These are phyloP conservation scores for Daedaleopsis sinensis DNA, from an alignment of 768 basidiomycete genomes.

Conservation along the genomic window DNA sequence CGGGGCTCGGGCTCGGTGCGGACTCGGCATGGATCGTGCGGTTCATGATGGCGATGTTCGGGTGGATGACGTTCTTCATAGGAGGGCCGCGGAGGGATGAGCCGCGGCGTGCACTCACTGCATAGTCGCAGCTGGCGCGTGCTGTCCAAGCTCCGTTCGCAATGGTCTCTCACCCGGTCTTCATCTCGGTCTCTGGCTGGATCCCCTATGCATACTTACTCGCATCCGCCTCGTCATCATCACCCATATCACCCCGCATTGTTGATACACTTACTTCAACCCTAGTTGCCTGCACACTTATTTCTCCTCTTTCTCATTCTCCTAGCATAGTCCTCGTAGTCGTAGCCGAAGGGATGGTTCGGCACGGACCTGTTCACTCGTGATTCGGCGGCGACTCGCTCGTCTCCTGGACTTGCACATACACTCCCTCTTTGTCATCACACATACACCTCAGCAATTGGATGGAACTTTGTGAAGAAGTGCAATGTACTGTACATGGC, in stretches of 20 bases:
- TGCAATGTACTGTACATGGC: not conserved
- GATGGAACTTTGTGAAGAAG: not conserved
- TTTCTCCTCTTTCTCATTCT: not conserved
- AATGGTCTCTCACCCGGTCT: not conserved
- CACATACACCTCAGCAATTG: not conserved
- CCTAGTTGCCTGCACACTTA: too few relatives aligned
- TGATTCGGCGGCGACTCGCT: not conserved
- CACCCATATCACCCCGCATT: not conserved
- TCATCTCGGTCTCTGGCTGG: not conserved
- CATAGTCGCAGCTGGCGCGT: not conserved
- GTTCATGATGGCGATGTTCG: slow-evolving; percentile 79
- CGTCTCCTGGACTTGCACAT: slow-evolving; percentile 4
- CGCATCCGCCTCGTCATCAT: not conserved
- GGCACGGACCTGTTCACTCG: not conserved
- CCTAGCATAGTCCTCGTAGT: not conserved
- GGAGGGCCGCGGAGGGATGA: slow-evolving; percentile 17
- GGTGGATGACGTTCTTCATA: slow-evolving; percentile 70
- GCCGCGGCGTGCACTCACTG: slow-evolving; percentile 7
- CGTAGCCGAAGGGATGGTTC: not conserved
- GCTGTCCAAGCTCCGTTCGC: too few relatives aligned
- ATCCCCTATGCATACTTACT: not conserved
- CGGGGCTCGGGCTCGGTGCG: slow-evolving; percentile 68
- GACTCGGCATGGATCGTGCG: slow-evolving; percentile 81
- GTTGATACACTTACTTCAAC: not conserved
- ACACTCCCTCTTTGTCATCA: slow-evolving; percentile 4